Conservation (phyloP, 2,329 filamentous ascomycete species). For the Clonostachys byssicola region DNA sequence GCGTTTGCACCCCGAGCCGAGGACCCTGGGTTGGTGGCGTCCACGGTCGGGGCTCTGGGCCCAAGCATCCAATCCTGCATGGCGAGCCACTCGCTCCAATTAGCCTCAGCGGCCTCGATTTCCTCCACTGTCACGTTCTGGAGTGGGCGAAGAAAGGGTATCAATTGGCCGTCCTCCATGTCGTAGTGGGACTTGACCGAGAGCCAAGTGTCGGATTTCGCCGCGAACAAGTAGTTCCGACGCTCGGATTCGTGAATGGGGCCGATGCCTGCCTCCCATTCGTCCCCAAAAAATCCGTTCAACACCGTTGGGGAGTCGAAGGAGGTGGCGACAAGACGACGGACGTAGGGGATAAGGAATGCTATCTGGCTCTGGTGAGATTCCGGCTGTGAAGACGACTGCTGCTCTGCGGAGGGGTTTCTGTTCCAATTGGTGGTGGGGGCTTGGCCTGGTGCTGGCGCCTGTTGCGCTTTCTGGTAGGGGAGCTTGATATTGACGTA, state of each 20-base stretch:
- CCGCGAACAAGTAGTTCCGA: slow-evolving; percentile 90
- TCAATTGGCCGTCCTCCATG: slow-evolving; percentile 74
- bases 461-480: slow-evolving; percentile 61
- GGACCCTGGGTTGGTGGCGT: background rate
- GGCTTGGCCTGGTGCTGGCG: slow-evolving; percentile 23
- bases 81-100: slow-evolving; percentile 91
- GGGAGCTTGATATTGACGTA: slow-evolving; percentile 91
- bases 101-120: slow-evolving; percentile 75
- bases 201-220: slow-evolving; percentile 88
- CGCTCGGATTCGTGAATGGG: slow-evolving; percentile 84
- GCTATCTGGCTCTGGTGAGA: background rate
- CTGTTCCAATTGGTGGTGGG: slow-evolving; percentile 15
- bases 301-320: slow-evolving; percentile 85
- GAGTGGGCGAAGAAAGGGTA: slow-evolving; percentile 85
- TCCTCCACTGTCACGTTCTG: slow-evolving; percentile 73
- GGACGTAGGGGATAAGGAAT: slow-evolving; percentile 82
- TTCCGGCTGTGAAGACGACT: slow-evolving; percentile 15
- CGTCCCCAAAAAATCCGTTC: slow-evolving; percentile 94
- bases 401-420: slow-evolving; percentile 6
- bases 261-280: slow-evolving; percentile 78
- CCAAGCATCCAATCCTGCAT: slow-evolving; percentile 99
- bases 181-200: slow-evolving; percentile 90
- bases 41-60: slow-evolving; percentile 55
- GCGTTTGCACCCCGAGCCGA: no score
- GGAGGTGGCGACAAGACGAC: slow-evolving; percentile 84